Evolutionary conservation across 306 rosid species (phyloP), one percentile per base, ranked within the genome.

Genomic region (Citrullus colocynthis): DNA sequence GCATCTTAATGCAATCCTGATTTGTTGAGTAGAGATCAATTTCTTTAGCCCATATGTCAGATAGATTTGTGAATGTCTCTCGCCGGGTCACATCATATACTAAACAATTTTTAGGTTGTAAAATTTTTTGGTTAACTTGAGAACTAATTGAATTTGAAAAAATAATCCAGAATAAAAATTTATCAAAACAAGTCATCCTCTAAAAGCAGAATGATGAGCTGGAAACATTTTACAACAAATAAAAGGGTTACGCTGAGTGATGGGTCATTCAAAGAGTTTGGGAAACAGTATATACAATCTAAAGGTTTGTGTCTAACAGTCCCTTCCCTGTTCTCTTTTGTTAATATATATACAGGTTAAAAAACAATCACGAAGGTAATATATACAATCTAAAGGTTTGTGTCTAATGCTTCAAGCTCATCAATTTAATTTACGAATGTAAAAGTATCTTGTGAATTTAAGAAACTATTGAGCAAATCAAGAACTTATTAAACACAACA

Each of bases 1-100:
- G 97, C 98, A 96, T 91, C 88, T 91, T 96, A 87, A 96, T 92
- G 86, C 96, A 91, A 83, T 96, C 98, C 87, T 87, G 98, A 85
- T 92, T 96, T 83, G 97, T 96, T 15, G 97, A 92, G 84, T 92
- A 91, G 79, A 92, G 97, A 57, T 92, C 98, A 56, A 96, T 87
- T 87, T 96, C 98, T 87, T 89, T 96, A 69, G 98, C 92, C 99
- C 99, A 92, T 85, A 96, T 64, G 78, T 96, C 96, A 78, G 96
- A 87, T 58, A 96, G 93, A 85, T 91, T 88, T 37, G 98, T 96
- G 86, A 96, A 92, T 79, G 98, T 96, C 39, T 96, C 97, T 79
- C 93, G 85, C 74, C 97, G 89, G 34, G 97, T 96, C 71, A 96
- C 98, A 72, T 96, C 99, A 83, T 96, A 96, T 78, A 92, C 99